Conservation (phyloP, 768 basidiomycete species). For the Naganishia kalamii region DNA sequence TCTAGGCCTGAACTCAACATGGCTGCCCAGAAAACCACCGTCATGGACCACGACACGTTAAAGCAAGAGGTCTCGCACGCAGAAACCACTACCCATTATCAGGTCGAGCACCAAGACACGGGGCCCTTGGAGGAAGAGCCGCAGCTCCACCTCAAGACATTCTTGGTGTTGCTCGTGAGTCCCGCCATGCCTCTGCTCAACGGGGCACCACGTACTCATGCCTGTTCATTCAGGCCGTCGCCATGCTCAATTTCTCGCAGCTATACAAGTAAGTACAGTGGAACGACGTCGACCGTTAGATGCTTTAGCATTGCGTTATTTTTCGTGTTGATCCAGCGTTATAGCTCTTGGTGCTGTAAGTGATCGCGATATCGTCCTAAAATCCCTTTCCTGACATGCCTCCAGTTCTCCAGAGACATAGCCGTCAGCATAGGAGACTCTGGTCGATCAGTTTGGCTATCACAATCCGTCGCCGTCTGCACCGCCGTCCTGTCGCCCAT, state of each 20-base stretch:
- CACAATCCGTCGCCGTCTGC: background rate
- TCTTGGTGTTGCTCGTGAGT: background rate
- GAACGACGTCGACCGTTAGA: background rate
- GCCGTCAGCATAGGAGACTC: background rate
- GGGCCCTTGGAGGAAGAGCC: background rate
- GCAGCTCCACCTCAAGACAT: slow-evolving; percentile 3
- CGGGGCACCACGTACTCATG: no score
- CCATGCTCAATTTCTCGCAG: background rate
- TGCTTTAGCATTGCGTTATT: background rate
- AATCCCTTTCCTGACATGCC: background rate
- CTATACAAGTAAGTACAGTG: slow-evolving; percentile 11
- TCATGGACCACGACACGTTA: background rate
- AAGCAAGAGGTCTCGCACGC: background rate
- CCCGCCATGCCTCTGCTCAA: background rate
- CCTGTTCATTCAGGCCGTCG: background rate
- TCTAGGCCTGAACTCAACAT: slow-evolving; percentile 5
- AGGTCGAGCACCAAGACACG: slow-evolving; percentile 20
- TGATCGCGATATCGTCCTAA: background rate
- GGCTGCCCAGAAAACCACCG: background rate
- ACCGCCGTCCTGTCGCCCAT: slow-evolving; percentile 9
- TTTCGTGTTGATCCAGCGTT: background rate
- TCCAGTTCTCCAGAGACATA: slow-evolving; percentile 2
- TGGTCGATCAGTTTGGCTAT: background rate
- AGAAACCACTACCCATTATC: slow-evolving; percentile 8
- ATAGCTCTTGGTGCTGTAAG: slow-evolving; percentile 13